Base-by-base conservation (phyloP, 192 early-diverging fungal species). In the Paraglomus brasilianum region DNA sequence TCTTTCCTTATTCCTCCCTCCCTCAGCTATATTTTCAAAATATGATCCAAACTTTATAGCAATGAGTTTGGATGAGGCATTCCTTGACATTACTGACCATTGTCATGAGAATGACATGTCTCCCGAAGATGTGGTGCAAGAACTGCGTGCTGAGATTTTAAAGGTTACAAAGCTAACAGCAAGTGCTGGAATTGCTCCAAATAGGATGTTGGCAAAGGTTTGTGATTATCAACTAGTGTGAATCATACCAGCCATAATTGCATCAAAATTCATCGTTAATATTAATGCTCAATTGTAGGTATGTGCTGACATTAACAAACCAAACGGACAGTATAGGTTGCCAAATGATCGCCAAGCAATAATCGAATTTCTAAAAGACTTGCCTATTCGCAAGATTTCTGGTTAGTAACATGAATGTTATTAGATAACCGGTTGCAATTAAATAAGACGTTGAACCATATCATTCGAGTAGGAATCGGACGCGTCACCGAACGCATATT, bases 321-420 rank as follows among this genome's bases (percentile, higher is more conserved):
- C 89, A 6, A 90, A 90, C 71, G 89, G 89, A 0, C 89, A 90
- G 69, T 81, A 74, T 57, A 56, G 66, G 13, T 70, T 90, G n/a
- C 66, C 74, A 42, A 79, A 71, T 39, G 64, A 81, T 5, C 70
- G 53, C 17, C 14, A 58, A 48, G 69, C 64, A 5, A 76, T 90
- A 13, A 24, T 70, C 21, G 75, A 77, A 7, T 90, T 87, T 69
- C 40, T 85, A 8, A 53, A 65, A 6, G n/a, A 52, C 1, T 65
- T 89, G 4, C 58, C 69, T 5, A 77, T 90, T 2, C 80, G 89
- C 42, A 87, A 88, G 55, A 76, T 89, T 40, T 57, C 70, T 22
- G 82, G 84, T 44, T 30, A 30, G 30, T 30, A 30, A 30, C 30
- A 30, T n/a, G 13, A 75, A 9, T 11, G 1, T 19, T 15, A 36